Base-by-base conservation (phyloP, 116 monocot genomes). In the Iris pallida region DNA sequence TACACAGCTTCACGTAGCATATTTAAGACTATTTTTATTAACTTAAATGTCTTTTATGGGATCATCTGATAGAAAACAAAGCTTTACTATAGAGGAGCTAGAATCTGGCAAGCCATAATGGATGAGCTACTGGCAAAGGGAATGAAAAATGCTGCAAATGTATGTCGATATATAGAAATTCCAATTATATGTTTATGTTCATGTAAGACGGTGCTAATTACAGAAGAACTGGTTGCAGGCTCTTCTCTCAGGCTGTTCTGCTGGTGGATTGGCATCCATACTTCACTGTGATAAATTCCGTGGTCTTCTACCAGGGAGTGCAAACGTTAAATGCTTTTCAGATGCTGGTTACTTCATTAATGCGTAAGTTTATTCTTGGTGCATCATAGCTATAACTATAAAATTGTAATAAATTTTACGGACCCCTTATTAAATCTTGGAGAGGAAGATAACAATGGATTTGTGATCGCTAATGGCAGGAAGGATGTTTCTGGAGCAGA, bases 341-440 rank as follows among this genome's bases (percentile, higher is more conserved):
- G 92, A 97, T 83, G 97, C 92, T 62, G 97, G 97, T 55, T 97
- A 73, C 64, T 92, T 97, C 63, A 80, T 97, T 61, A 68, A 92
- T 57, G 85, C 64, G 97, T 97, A 78, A 72, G 85, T 61, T 72
- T 16, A 48, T 20, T 0, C 7, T 61, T 13, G 13, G n/a, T 69
- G 16, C 16, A 19, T 2, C 30, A 30, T 30, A 30, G 30, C 30
- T 30, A 30, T 30, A 30, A 30, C 30, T 30, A 30, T 30, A 30
- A 30, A 30, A 30, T 1, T 30, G 0, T 30, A 30, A 30, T 30
- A 30, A 30, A 30, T 30, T 30, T 30, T 30, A 30, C 30, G 30
- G 30, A 30, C 30, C 30, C 30, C 30, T 30, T 30, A 30, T 30
- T 30, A 30, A 30, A 30, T 0, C 30, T 1, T 30, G 30, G 30